Conservation (phyloP, 345 rosid genomes). For the Abelmoschus esculentus region DNA sequence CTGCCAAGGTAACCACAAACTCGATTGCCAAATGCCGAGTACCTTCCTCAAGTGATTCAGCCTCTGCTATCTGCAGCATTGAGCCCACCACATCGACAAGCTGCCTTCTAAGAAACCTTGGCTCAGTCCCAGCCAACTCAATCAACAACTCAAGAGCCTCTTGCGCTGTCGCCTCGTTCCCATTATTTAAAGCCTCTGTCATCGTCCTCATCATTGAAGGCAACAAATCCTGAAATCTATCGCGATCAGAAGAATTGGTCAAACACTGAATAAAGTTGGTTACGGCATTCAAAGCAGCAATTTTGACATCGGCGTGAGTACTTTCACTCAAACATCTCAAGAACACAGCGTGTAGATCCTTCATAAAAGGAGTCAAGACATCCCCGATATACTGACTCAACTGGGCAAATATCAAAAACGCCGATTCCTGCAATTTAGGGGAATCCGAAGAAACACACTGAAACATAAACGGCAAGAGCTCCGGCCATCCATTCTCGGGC, state of each 20-base stretch:
- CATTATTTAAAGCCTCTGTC: slow-evolving; percentile 85
- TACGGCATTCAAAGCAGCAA: slow-evolving; percentile 86
- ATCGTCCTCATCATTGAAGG: slow-evolving; percentile 91
- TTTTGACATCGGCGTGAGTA: slow-evolving; percentile 68
- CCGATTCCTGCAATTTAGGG: slow-evolving; percentile 74
- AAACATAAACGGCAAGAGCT: slow-evolving; percentile 85
- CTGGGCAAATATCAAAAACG: slow-evolving; percentile 85
- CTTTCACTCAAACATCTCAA: slow-evolving; percentile 54
- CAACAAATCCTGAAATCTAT: slow-evolving; percentile 86
- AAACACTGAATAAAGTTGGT: slow-evolving; percentile 88
- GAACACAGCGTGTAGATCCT: slow-evolving; percentile 77
- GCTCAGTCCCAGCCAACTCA: slow-evolving; percentile 91
- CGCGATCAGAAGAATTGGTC: slow-evolving; percentile 58
- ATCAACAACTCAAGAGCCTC: slow-evolving; percentile 89
- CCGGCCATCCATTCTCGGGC: slow-evolving; percentile 90
- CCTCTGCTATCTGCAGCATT: slow-evolving; percentile 95
- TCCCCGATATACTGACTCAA: slow-evolving; percentile 85
- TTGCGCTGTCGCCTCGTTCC: slow-evolving; percentile 86
- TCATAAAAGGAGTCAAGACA: slow-evolving; percentile 58
- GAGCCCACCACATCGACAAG: slow-evolving; percentile 83
- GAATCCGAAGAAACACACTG: slow-evolving; percentile 81
- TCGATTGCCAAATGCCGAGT: slow-evolving; percentile 86
- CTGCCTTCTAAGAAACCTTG: slow-evolving; percentile 78
- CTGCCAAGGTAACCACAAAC: slow-evolving; percentile 84
- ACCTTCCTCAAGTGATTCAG: slow-evolving; percentile 83